Percentiles rank a stretch among this genome's conserved stretches.
phyloP scores from a whole-genome alignment of 2,329 filamentous ascomycete species.

The Scortechinia acanthostroma region DNA sequence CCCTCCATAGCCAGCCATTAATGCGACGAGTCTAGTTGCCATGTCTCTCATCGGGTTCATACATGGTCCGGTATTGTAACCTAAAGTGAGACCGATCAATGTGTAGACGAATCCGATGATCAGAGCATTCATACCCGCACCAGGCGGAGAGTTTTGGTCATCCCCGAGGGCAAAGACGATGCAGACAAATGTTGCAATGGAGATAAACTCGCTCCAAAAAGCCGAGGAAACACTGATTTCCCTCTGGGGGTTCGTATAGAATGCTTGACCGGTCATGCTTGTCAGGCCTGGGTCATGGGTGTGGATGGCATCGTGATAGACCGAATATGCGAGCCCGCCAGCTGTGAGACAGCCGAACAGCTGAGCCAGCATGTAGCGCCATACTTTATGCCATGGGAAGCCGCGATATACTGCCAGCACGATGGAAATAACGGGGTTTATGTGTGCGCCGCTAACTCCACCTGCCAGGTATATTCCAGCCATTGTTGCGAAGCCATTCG shows the following conservation, averaged over 20 bases:
- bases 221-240: slow-evolving; percentile 16
- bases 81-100: slow-evolving; percentile 9
- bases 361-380: slow-evolving; percentile 13
- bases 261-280: slow-evolving; percentile 15
- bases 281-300: slow-evolving; percentile 18
- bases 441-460: slow-evolving; percentile 34
- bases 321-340: slow-evolving; percentile 18
- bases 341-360: slow-evolving; percentile 22
- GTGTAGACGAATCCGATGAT: neutral
- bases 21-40: slow-evolving; percentile 17
- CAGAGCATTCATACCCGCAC: slow-evolving; percentile 27
- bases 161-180: slow-evolving; percentile 26
- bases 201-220: slow-evolving; percentile 25
- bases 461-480: slow-evolving; percentile 32
- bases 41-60: slow-evolving; percentile 24
- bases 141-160: slow-evolving; percentile 30
- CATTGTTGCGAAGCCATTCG: slow-evolving; percentile 19
- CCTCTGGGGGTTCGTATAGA: slow-evolving; percentile 14
- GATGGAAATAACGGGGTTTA: slow-evolving; percentile 36
- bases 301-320: slow-evolving; percentile 23
- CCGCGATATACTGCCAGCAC: slow-evolving; percentile 19
- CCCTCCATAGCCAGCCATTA: slow-evolving; percentile 19
- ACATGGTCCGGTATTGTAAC: slow-evolving; percentile 22
- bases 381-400: slow-evolving; percentile 17
- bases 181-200: slow-evolving; percentile 17